Percentiles rank a stretch among this genome's conserved stretches.
Evolutionary conservation across 129 eudicot genomes (phyloP).

Genomic region (Escallonia herrerae): DNA sequence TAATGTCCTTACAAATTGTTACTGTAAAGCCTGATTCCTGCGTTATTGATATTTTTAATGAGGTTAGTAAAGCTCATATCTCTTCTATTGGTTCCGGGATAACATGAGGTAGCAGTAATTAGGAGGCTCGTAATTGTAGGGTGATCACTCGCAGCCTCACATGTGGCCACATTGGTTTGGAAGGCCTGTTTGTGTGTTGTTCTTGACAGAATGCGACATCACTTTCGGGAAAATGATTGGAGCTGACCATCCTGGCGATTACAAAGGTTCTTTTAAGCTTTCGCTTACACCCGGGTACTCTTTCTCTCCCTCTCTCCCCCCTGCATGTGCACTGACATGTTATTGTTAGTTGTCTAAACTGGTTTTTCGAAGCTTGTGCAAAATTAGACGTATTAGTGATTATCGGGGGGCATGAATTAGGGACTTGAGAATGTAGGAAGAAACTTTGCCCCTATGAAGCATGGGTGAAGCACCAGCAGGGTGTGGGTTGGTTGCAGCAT

Average conservation of each 20-base stretch:
- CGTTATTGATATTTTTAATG: constrained; percentile 59
- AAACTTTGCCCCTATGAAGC: too few species aligned
- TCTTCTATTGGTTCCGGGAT: not conserved
- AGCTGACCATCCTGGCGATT: constrained; percentile 54
- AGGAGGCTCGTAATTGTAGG: constrained; percentile 30
- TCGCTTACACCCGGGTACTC: constrained; percentile 71
- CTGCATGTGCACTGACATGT: too few species aligned
- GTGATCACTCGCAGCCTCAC: constrained; percentile 71
- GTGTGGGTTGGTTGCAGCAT: too few species aligned
- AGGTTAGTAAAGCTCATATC: constrained; percentile 32
- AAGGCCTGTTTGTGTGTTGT: constrained; percentile 60
- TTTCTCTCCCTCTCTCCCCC: constrained; percentile 3
- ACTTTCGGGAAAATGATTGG: constrained; percentile 49
- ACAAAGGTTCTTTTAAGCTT: constrained; percentile 55
- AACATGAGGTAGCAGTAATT: constrained; percentile 9
- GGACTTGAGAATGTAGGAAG: too few species aligned
- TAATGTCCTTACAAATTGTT: constrained; percentile 41
- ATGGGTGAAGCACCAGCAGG: too few species aligned
- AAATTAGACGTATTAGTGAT: too few species aligned
- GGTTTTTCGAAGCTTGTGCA: too few species aligned
- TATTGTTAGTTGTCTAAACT: too few species aligned
- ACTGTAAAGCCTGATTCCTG: constrained; percentile 62
- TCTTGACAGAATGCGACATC: constrained; percentile 63
- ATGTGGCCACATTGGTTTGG: constrained; percentile 65
- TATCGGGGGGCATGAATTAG: too few species aligned